phyloP scores from a whole-genome alignment of 257 asterid species.

The Linderniella brevidens region DNA sequence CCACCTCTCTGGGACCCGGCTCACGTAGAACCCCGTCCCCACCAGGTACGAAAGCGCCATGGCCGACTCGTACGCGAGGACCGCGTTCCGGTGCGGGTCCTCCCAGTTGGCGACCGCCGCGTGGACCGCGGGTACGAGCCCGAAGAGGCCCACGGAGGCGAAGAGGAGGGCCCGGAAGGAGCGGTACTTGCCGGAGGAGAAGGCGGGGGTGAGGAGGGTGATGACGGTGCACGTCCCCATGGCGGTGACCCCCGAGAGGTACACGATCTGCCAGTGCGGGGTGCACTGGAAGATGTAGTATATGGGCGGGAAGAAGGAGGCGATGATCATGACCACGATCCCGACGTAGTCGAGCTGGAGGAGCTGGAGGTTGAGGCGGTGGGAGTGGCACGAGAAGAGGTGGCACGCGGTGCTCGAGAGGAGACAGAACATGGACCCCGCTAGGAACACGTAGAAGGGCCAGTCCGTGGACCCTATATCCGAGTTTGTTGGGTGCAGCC shows the following conservation, averaged over 20 bases:
- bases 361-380: slow-evolving; percentile 27
- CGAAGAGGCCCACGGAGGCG: slow-evolving; percentile 75
- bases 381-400: slow-evolving; percentile 81
- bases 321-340: slow-evolving; percentile 82
- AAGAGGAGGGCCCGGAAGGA: slow-evolving; percentile 56
- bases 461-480: slow-evolving; percentile 33
- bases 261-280: slow-evolving; percentile 60
- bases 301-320: slow-evolving; percentile 92
- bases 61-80: slow-evolving; percentile 41
- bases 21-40: slow-evolving; percentile 54
- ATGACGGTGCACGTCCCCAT: slow-evolving; percentile 54
- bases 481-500: slow-evolving; percentile 25
- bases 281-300: slow-evolving; percentile 86
- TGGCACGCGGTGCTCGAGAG: slow-evolving; percentile 79
- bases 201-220: slow-evolving; percentile 56
- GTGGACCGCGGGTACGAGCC: slow-evolving; percentile 67
- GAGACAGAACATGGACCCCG: slow-evolving; percentile 87
- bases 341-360: slow-evolving; percentile 80
- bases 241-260: slow-evolving; percentile 54
- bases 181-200: slow-evolving; percentile 40
- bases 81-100: slow-evolving; percentile 47
- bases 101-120: slow-evolving; percentile 49
- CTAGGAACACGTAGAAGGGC: slow-evolving; percentile 75
- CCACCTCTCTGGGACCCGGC: slow-evolving; percentile 78
- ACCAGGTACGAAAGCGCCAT: slow-evolving; percentile 67